Base-by-base conservation (phyloP, 371 early-diverging fungal genomes). In the Globomyces sp. region DNA sequence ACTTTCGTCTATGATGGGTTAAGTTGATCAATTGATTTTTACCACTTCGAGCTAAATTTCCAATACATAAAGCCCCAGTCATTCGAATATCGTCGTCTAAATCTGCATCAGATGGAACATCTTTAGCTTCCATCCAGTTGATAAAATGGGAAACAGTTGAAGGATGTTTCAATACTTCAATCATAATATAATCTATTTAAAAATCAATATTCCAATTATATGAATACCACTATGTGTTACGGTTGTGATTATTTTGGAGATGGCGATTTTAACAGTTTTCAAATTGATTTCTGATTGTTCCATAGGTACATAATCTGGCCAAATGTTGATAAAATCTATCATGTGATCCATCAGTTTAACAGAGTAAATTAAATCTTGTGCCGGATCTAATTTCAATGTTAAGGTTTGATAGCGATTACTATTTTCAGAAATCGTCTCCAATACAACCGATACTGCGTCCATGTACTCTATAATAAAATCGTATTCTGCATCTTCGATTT, bases 1-100 rank as follows among this genome's bases (percentile, higher is more conserved):
- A 0, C 80, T 74, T 40, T 69, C 71, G 55, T 83, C 82, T 76
- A 24, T 24, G 24, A 24, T 24, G 24, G 24, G 24, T 24, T 24
- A 24, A 24, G 24, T 24, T 24, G 8, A 48, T 64, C 24, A 64
- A 34, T 37, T 13, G 4, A 10, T 34, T 48, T 53, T 1, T 65
- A 77, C 76, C 77, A 65, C 81, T 81, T 36, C 83, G 62, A 5
- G 83, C 80, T 0, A 83, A 66, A 49, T 83, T 83, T 2, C 83
- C 83, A 42, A 83, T 74, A 40, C 78, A 78, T 8, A 80, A 65
- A 1, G 83, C 83, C 4, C 80, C 83, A 49, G 76, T 67, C 77
- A 81, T 80, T 8, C 81, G 63, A 50, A 83, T 79, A 51, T 81
- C 81, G 50, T 83, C 83, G 57, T 76, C 79, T 47, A 74, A 77